Base-by-base conservation (phyloP, 208 protist species). In the Trypanosoma congolense region DNA sequence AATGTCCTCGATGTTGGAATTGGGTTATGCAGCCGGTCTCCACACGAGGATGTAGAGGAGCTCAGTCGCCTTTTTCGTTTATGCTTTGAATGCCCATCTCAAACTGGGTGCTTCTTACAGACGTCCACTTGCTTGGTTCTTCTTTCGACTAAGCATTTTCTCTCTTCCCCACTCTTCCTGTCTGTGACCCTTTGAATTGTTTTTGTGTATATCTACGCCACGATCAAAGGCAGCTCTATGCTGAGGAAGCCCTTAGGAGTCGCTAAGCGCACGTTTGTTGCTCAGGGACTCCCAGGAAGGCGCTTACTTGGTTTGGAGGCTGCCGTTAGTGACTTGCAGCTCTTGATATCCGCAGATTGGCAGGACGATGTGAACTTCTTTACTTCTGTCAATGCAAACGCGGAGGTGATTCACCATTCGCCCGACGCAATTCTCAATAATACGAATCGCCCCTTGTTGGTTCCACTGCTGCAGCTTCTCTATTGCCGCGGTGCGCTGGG, bases 401-500 rank as follows among this genome's bases (percentile, higher is more conserved):
- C 59, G 35, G 52, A 51, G 10, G 14, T 65, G 4, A 31, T 61
- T 18, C 67, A 41, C 14, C 42, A 54, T 12, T 59, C 67, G 30
- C 50, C 49, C 12, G 56, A 54, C 6, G 48, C 51, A 5, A 33
- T 59, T 35, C 48, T 59, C 2, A 56, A 63, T 26, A 49, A 58
- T 43, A 58, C 48, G 5, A 66, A 65, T 40, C 49, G n/a, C n/a
- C 52, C 51, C 12, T 22, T 53, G 30, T n/a, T 41, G 9, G 58
- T 76, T 1, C 59, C 52, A 2, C 53, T 82, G 6, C 45, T 90
- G 44, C 8, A 53, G 18, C 40, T 65, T 16, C 52, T 90, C 56
- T 67, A 75, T 29, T 40, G 38, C 10, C 83, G 83, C 29, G 65
- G 75, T 0, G 65, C 67, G 19, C 51, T 90, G 33, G n/a, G 56